A percentile compares a stretch with the other conserved stretches of the same genome.
Conservation (phyloP, 1,284 basidiomycete species). For the Peniophora sp. region DNA sequence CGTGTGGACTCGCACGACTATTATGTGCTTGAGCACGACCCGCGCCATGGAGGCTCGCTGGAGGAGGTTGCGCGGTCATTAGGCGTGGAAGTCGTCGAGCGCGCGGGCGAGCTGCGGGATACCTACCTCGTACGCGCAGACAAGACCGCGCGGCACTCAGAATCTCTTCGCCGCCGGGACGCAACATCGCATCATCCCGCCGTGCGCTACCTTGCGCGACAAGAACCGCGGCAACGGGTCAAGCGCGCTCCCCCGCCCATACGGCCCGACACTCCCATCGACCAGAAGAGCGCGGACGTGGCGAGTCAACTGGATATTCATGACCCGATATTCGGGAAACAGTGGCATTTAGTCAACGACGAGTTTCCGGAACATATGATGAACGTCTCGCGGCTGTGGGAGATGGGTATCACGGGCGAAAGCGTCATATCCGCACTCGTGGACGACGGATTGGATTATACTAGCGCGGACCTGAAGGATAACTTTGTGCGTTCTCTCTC, state of each 20-base stretch:
- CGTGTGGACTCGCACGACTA: constrained; percentile 76
- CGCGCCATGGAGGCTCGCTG: constrained; percentile 44
- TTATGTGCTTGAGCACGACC: constrained; percentile 78
- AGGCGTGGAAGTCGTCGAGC: constrained; percentile 83
- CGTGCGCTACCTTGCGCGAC: constrained; percentile 49
- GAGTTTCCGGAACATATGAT: constrained; percentile 72
- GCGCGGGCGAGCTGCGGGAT: constrained; percentile 76
- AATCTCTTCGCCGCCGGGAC: constrained; percentile 11
- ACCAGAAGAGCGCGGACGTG: constrained; percentile 33
- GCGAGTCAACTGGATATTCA: constrained; percentile 62
- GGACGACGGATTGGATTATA: constrained; percentile 94
- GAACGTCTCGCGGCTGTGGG: constrained; percentile 83
- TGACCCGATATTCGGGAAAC: constrained; percentile 84
- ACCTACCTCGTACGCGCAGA: constrained; percentile 80
- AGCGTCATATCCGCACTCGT: constrained; percentile 87
- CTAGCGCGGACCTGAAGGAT: constrained; percentile 77
- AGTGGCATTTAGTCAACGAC: constrained; percentile 92
- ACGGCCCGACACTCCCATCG: constrained; percentile 16
- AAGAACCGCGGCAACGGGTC: constrained; percentile 52
- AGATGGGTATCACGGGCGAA: constrained; percentile 78
- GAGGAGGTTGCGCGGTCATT: constrained; percentile 53
- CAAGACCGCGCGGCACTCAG: constrained; percentile 24
- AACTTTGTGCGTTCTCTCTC: constrained; percentile 74
- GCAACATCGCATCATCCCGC: constrained; percentile 36
- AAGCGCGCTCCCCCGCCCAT: constrained; percentile 66